Base-by-base conservation (phyloP, 2,329 filamentous ascomycete species). In the Ramichloridium luteum region DNA sequence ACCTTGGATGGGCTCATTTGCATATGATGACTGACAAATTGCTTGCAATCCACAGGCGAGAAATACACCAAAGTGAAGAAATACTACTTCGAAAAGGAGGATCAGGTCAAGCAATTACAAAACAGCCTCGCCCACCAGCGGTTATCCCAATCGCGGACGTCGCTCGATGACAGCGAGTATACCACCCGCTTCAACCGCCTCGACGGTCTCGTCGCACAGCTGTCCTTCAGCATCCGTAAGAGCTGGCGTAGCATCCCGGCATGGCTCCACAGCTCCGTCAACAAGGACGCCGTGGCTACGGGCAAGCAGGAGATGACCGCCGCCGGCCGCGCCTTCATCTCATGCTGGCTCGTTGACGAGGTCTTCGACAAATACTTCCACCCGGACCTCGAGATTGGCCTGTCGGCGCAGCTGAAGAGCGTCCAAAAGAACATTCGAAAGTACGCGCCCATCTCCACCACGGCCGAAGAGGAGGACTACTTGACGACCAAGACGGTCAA, bases 21-120 rank as follows among this genome's bases (percentile, higher is more conserved):
- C n/a, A n/a, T n/a, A n/a, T n/a, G n/a, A n/a, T n/a, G n/a, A n/a
- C n/a, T n/a, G n/a, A n/a, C n/a, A n/a, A n/a, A n/a, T n/a, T n/a
- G n/a, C n/a, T n/a, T n/a, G n/a, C n/a, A n/a, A n/a, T 16, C n/a
- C 37, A 37, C 31, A 93, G 86, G 90, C 51, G 75, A 74, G 45
- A 98, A 98, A 62, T 98, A 98, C 56, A 92, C 92, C 56, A 93
- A 94, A 54, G 88, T 98, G 36, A 98, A 98, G 64, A 77, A 85
- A 34, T 81, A 94, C 48, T 98, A 94, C 55, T 96, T 96, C 56
- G 90, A 96, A 43, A 79, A 93, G 47, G 80, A 78, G 44, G 70
- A 76, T 12, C 86, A 94, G 57, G 81, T 96, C 14, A 88, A 94
- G 56, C 80, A 90, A 48, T 69, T 98, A 12, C 90, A 98, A 56